Evolutionary conservation across 208 protist species (phyloP).

Genomic region (Trypanosoma boissoni): DNA sequence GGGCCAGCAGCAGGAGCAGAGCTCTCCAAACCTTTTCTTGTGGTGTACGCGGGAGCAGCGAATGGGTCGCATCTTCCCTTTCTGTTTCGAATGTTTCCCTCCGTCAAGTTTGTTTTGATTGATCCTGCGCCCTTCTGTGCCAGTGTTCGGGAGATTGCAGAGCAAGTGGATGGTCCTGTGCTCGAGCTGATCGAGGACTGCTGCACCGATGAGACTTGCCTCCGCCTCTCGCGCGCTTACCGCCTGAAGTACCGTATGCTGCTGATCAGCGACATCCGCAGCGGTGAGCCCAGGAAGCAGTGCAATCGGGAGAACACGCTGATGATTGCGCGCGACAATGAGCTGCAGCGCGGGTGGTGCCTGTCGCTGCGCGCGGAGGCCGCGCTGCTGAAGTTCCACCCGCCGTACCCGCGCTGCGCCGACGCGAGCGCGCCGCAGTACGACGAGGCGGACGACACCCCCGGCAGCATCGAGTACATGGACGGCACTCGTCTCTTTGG

Average conservation of each 20-base stretch:
- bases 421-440: conserved; percentile 29
- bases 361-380: conserved; percentile 65
- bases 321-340: conserved; percentile 82
- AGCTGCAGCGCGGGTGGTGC: conserved; percentile 85
- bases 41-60: conserved; percentile 95
- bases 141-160: conserved; percentile 37
- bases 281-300: conserved; percentile 44
- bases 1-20: too few relatives aligned
- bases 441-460: conserved; percentile 51
- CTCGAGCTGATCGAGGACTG: conserved; percentile 77
- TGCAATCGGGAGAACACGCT: conserved; percentile 79
- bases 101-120: conserved; percentile 87
- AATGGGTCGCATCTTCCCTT: conserved; percentile 91
- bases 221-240: conserved; percentile 55
- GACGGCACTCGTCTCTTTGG: conserved; percentile 76
- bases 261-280: conserved; percentile 93
- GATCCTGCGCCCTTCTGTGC: conserved; percentile 90
- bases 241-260: conserved; percentile 58
- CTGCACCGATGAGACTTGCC: conserved; percentile 90
- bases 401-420: conserved; percentile 81
- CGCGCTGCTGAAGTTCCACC: conserved; percentile 95
- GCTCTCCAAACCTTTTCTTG: conserved; percentile 56
- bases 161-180: conserved; percentile 34
- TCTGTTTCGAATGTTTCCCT: conserved; percentile 72
- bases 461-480: conserved; percentile 75